Base-by-base conservation (phyloP, 495 filamentous ascomycete genomes). In the Staphylotrichum tortipilum region DNA sequence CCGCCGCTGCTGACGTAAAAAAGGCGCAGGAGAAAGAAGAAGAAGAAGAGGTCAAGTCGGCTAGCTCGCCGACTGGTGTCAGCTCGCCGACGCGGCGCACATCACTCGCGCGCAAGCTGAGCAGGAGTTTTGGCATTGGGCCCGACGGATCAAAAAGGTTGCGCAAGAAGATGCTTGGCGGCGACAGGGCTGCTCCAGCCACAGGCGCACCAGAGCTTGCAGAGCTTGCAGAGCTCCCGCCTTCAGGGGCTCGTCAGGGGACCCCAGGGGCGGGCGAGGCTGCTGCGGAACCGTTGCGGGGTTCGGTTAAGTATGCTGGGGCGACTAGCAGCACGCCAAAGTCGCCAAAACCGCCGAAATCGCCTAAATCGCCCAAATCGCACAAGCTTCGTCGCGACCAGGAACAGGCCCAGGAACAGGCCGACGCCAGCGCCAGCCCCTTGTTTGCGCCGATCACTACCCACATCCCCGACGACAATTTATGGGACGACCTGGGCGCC, bases 391-490 rank as follows among this genome's bases (percentile, higher is more conserved):
- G 35, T 41, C 21, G 28, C 47, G 22, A 38, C 38, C 12, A 9
- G 37, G 36, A 17, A 37, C 43, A 44, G 37, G 38, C 53, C 54
- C 52, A 58, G 52, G 44, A 46, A 41, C 50, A 44, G 36, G n/a
- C 53, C 23, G 15, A 18, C 21, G n/a, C 49, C 48, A 41, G 41
- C 19, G n/a, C 47, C 47, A 42, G 45, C 10, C 6, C 10, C 48
- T 17, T 30, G 28, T 73, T 70, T 46, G 65, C 68, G 38, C 74
- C 76, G 36, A 64, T 79, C 54, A 68, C 65, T 47, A 79, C 76
- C 31, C 43, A 59, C 24, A 78, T 80, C 53, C 76, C 76, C 53
- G 70, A 70, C 15, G 74, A 75, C 47, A 71, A 67, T 48, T 62
- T 79, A 24, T 60, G 76, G 49, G 76, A 77, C 50, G 70, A 75